phyloP scores from a whole-genome alignment of 2,329 filamentous ascomycete species.

The Xylaria sp. region DNA sequence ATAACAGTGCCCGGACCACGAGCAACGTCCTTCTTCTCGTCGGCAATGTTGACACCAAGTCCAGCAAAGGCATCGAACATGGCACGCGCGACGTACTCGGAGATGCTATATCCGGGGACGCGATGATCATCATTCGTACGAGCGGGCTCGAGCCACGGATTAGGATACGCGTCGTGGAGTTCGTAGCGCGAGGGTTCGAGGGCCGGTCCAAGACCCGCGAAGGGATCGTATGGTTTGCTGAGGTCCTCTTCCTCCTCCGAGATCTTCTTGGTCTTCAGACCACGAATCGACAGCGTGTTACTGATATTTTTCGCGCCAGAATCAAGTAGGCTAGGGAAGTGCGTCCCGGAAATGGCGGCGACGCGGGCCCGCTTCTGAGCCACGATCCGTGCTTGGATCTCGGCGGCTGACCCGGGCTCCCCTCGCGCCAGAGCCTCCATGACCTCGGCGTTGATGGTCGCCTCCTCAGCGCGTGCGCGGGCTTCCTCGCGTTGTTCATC shows the following conservation, averaged over 20 bases:
- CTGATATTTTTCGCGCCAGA: slow-evolving; percentile 49
- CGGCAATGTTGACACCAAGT: slow-evolving; percentile 84
- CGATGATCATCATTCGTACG: slow-evolving; percentile 72
- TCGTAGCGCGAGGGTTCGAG: slow-evolving; percentile 74
- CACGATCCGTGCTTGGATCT: slow-evolving; percentile 68
- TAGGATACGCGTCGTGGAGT: slow-evolving; percentile 74
- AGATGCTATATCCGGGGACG: slow-evolving; percentile 84
- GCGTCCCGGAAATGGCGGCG: slow-evolving; percentile 55
- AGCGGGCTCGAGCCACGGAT: slow-evolving; percentile 75
- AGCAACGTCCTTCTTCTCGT: slow-evolving; percentile 68
- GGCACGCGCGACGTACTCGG: slow-evolving; percentile 82
- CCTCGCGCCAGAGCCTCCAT: slow-evolving; percentile 75
- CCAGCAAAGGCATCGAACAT: slow-evolving; percentile 92
- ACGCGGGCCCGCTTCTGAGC: slow-evolving; percentile 79
- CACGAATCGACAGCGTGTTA: slow-evolving; percentile 74
- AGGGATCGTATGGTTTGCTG: slow-evolving; percentile 87
- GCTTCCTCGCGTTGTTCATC: slow-evolving; percentile 75
- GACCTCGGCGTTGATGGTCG: slow-evolving; percentile 73
- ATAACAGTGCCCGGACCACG: slow-evolving; percentile 49
- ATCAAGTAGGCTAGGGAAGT: slow-evolving; percentile 41
- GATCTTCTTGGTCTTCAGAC: slow-evolving; percentile 73
- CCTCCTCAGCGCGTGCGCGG: slow-evolving; percentile 72
- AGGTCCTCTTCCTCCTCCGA: slow-evolving; percentile 65
- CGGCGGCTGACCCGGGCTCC: slow-evolving; percentile 67
- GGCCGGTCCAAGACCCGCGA: slow-evolving; percentile 71